Percentiles rank a stretch among this genome's conserved stretches.
These are phyloP conservation scores for Dothideomycetes sp. DNA, from an alignment of 2,329 filamentous ascomycete species.

Conservation along the genomic window DNA sequence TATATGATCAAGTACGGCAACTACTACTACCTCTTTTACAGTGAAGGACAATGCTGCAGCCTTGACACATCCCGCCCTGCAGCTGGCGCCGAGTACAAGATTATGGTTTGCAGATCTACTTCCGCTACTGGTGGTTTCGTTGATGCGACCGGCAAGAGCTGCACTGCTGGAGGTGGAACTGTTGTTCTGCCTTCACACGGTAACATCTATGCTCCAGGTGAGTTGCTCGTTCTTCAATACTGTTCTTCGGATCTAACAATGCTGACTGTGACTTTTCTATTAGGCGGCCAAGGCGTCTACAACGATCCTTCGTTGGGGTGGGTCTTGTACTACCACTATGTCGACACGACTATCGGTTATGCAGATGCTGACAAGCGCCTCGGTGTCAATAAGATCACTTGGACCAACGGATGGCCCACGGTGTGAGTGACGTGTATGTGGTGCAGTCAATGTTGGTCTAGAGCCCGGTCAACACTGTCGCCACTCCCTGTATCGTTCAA, in stretches of 20 bases:
- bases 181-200: conserved; percentile 52
- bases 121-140: conserved; percentile 46
- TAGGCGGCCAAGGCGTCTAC: conserved; percentile 54
- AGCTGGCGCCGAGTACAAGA: conserved; percentile 54
- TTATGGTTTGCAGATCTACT: conserved; percentile 53
- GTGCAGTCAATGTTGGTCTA: too few species aligned
- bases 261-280: too few species aligned
- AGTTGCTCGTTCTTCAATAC: too few species aligned
- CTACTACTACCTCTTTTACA: conserved; percentile 59
- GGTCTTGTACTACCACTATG: conserved; percentile 56
- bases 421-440: not conserved
- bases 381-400: conserved; percentile 16
- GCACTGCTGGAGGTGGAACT: conserved; percentile 50
- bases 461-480: too few species aligned
- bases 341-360: conserved; percentile 46
- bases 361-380: conserved; percentile 29
- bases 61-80: conserved; percentile 45
- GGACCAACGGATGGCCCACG: conserved; percentile 15
- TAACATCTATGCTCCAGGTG: conserved; percentile 50
- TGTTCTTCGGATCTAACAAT: too few species aligned
- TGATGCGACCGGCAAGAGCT: conserved; percentile 46
- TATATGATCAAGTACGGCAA: conserved; percentile 47
- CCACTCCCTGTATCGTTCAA: too few species aligned
- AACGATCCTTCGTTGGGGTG: conserved; percentile 41
- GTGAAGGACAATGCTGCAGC: conserved; percentile 52